Evolutionary conservation across 495 filamentous ascomycete species (phyloP), one percentile per base, ranked within the genome.

Genomic region (Tuber umbilicatum): DNA sequence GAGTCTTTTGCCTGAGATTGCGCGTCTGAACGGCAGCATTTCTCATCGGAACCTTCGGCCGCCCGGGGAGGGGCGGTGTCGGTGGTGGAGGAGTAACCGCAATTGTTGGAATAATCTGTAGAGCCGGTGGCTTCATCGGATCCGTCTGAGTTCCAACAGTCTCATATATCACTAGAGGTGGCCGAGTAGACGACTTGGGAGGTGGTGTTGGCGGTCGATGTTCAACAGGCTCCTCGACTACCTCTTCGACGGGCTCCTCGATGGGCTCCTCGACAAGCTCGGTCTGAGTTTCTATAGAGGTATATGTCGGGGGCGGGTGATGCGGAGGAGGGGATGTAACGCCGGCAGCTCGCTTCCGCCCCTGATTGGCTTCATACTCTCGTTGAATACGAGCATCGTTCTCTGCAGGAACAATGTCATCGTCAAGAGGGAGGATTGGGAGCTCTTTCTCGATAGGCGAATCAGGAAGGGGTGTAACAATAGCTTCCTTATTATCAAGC

Each of bases 111-210:
- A 90, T 89, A 14, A 84, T 78, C 71, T 86, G 83, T 17, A 84
- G 79, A 70, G 79, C 77, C 37, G 85, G 80, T 67, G 80, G 79
- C 31, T 75, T 81, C 71, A 76, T 81, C 23, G 83, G 81, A 31
- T 90, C 90, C 4, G 94, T 97, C 82, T 97, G 94, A 0, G 92
- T 94, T 6, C 90, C 91, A 2, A 84, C 82, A 23, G 90, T 88
- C 39, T 84, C 81, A 76, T 84, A 80, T 31, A 77, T 71, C 45
- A 78, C 43, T 41, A 73, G 74, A 31, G 75, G 77, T 37, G 69
- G 38, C 40, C 70, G 75, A 19, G 79, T 75, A 75, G 72, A 43
- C 12, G 86, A 82, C 73, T 87, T 89, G 27, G 90, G 90, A 21
- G 90, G 91, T 79, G 88, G 89, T 50, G 91, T 90, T 41, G 91